phyloP scores from a whole-genome alignment of 2,329 filamentous ascomycete genomes.

The Cucurbitaria berberidis region DNA sequence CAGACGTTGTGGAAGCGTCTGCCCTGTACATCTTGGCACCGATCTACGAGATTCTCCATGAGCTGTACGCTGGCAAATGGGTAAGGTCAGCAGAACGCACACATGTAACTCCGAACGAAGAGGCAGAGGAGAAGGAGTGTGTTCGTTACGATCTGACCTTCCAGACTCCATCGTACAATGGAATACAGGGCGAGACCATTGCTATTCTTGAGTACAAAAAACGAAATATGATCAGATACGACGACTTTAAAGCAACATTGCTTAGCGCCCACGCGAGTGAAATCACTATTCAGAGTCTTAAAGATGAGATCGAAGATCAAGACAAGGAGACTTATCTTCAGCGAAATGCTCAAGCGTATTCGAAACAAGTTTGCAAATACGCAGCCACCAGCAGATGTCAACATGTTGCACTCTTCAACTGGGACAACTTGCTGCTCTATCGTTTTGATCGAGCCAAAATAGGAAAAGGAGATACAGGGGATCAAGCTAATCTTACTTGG shows the following conservation, averaged over 20 bases:
- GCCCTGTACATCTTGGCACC: background rate
- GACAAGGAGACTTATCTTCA: background rate
- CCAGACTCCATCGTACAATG: background rate
- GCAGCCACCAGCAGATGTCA: background rate
- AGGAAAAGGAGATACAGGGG: background rate
- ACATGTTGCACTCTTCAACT: background rate
- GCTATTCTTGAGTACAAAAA: background rate
- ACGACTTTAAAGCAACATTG: background rate
- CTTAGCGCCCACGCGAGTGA: background rate
- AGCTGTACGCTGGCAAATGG: background rate
- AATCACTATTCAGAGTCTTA: background rate
- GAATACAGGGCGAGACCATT: background rate
- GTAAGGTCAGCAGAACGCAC: background rate
- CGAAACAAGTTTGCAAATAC: background rate
- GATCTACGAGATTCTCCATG: background rate
- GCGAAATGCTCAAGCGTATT: background rate
- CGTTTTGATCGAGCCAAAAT: background rate
- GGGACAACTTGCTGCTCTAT: background rate
- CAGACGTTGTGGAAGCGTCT: background rate
- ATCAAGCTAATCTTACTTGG: background rate
- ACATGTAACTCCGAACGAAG: background rate
- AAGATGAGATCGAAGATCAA: background rate
- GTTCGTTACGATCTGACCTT: background rate
- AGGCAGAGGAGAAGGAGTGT: background rate
- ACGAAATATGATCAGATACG: background rate